Conservation (phyloP, 495 filamentous ascomycete species). For the Lasiosphaeria ovina region DNA sequence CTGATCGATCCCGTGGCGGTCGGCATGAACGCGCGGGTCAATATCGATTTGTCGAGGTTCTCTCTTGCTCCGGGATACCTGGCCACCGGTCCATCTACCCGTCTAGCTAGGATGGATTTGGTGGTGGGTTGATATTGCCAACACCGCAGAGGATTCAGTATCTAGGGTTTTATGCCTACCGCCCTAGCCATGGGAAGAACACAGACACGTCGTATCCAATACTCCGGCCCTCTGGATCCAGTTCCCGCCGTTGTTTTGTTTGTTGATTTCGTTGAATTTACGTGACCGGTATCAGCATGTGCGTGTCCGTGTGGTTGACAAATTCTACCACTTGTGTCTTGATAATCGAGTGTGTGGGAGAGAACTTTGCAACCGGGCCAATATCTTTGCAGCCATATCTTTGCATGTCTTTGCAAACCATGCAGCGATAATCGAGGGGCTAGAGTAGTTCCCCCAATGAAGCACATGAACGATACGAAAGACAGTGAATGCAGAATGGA, state of each 20-base stretch:
- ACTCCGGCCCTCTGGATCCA: background rate
- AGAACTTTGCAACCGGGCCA: too few species aligned
- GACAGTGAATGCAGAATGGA: too few species aligned
- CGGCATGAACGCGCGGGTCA: background rate
- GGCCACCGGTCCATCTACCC: background rate
- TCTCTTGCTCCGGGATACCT: background rate
- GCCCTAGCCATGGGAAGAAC: background rate
- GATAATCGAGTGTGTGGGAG: too few species aligned
- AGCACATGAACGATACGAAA: too few species aligned
- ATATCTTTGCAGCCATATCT: too few species aligned
- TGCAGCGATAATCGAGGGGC: too few species aligned
- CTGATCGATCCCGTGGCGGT: background rate
- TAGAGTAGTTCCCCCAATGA: too few species aligned
- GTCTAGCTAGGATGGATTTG: background rate
- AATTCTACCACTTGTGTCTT: too few species aligned
- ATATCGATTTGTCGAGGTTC: background rate
- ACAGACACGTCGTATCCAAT: background rate
- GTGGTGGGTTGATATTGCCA: background rate
- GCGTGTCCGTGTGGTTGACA: too few species aligned
- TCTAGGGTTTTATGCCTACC: background rate
- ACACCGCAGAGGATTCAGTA: conserved; percentile 2
- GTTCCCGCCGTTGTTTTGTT: background rate
- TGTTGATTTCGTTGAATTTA: background rate
- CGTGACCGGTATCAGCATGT: too few species aligned
- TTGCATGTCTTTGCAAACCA: too few species aligned